Evolutionary conservation across 2,329 filamentous ascomycete genomes (phyloP), one percentile per base, ranked within the genome.

Genomic region (Bertia moriformis): DNA sequence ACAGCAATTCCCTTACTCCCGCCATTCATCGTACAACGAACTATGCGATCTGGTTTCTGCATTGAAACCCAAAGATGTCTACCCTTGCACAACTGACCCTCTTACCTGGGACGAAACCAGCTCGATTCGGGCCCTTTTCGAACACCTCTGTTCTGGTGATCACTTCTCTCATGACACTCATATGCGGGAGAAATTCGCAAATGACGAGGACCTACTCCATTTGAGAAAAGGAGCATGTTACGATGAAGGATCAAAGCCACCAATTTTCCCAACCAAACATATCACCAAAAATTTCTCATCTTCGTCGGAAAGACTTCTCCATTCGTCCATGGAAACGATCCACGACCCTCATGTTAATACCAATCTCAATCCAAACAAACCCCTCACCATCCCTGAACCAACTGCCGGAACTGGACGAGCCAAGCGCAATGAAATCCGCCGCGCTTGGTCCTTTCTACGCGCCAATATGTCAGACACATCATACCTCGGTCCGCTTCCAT

Each of bases 11-110:
- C 84, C 88, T 0, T 95, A 88, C 51, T 89, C 89, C 0, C 73
- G 89, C 1, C 89, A 96, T 55, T 93, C 89, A 0, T 93, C 85
- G 0, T 89, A 91, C 43, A 62, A 66, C 0, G 89, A 95, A 53
- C 68, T 93, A 2, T 81, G 84, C 45, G 59, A 75, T 39, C 60
- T 95, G 1, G 65, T 94, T 1, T 53, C 63, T 3, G 63, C 66
- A 0, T 83, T 95, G 48, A 70, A 62, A 19, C 87, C 87, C 0
- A 73, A 61, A 36, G 86, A 95, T 48, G 64, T 95, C 2, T 83
- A 81, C 63, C 86, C 88, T 0, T 94, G 87, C 51, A 93, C 86
- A 0, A 73, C 81, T 2, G 69, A 85, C 43, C 57, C 68, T 14
- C 49, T 56, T 0, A 60, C 60, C 1, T 95, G 87, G 87, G 60